phyloP scores from a whole-genome alignment of 805 yeast genomes.

The Wickerhamiella shivajii region DNA sequence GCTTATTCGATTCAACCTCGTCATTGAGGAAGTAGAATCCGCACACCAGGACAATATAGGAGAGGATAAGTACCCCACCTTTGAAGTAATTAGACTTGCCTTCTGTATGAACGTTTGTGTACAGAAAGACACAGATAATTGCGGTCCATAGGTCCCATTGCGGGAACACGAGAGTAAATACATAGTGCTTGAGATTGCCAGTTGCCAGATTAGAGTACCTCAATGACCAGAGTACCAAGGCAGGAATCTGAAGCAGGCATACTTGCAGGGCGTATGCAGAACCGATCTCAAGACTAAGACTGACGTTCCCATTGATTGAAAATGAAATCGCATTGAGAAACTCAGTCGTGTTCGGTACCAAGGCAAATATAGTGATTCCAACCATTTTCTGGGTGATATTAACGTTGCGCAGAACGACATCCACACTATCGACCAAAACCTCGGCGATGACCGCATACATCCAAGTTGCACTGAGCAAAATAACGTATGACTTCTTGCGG shows the following conservation, averaged over 20 bases:
- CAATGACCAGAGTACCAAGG: constrained; percentile 66
- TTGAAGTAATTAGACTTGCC: constrained; percentile 94
- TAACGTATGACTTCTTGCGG: constrained; percentile 63
- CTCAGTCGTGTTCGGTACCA: constrained; percentile 95
- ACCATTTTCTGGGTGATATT: constrained; percentile 84
- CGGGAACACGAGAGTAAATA: constrained; percentile 77
- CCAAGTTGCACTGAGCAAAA: constrained; percentile 69
- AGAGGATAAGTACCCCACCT: constrained; percentile 72
- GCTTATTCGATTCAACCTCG: neutral
- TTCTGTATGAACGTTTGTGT: constrained; percentile 88
- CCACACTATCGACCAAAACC: constrained; percentile 83
- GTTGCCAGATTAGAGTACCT: constrained; percentile 15
- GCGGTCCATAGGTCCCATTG: constrained; percentile 89
- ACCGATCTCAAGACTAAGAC: constrained; percentile 94
- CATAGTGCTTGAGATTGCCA: constrained; percentile 20
- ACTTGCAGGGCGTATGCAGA: constrained; percentile 95
- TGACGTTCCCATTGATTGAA: constrained; percentile 91
- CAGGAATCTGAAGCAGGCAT: constrained; percentile 83
- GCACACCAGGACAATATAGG: constrained; percentile 56
- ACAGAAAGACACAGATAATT: constrained; percentile 70
- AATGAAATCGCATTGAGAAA: constrained; percentile 93
- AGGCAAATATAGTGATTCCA: constrained; percentile 87
- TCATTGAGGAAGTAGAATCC: constrained; percentile 72
- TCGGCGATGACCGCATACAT: constrained; percentile 90
- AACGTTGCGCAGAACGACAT: constrained; percentile 59